phyloP scores from a whole-genome alignment of 164 flowering plant genomes.

The Magnolia officinalis region DNA sequence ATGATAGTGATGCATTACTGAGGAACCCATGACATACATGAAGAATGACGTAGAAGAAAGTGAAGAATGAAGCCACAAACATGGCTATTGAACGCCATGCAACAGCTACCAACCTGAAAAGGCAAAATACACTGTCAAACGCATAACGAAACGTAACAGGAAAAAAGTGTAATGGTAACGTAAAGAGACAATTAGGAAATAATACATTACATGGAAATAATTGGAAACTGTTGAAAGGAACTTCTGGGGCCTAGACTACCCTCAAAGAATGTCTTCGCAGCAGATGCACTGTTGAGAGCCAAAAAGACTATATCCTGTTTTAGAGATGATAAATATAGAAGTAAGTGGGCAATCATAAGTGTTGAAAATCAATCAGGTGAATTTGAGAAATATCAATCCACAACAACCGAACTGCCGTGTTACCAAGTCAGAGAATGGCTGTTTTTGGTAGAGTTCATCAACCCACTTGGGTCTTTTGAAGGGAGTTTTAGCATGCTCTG shows the following conservation, averaged over 20 bases:
- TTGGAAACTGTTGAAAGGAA: constrained; percentile 11
- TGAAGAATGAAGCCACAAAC: constrained; percentile 48
- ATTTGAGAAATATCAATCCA: constrained; percentile 1
- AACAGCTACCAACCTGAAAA: constrained; percentile 47
- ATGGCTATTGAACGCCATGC: constrained; percentile 40
- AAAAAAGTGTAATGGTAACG: not conserved
- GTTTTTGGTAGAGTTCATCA: constrained; percentile 48
- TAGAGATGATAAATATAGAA: not conserved
- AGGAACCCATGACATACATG: constrained; percentile 41
- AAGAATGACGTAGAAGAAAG: constrained; percentile 55
- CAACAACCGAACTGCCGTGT: not conserved
- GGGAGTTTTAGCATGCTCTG: constrained; percentile 26
- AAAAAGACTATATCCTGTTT: constrained; percentile 61
- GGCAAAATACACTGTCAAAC: constrained; percentile 17
- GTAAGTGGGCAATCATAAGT: not conserved
- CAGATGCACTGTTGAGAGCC: constrained; percentile 66
- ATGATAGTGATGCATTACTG: constrained; percentile 30
- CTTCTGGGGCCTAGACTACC: constrained; percentile 21
- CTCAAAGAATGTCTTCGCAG: constrained; percentile 42
- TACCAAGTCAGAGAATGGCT: constrained; percentile 65
- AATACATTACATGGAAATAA: constrained; percentile 29
- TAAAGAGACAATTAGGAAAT: not conserved
- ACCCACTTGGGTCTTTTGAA: constrained; percentile 78
- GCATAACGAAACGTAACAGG: not conserved
- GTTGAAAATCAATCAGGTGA: not conserved